Evolutionary conservation across 2,329 filamentous ascomycete species (phyloP).

Genomic region (Aspergillus jensenii): DNA sequence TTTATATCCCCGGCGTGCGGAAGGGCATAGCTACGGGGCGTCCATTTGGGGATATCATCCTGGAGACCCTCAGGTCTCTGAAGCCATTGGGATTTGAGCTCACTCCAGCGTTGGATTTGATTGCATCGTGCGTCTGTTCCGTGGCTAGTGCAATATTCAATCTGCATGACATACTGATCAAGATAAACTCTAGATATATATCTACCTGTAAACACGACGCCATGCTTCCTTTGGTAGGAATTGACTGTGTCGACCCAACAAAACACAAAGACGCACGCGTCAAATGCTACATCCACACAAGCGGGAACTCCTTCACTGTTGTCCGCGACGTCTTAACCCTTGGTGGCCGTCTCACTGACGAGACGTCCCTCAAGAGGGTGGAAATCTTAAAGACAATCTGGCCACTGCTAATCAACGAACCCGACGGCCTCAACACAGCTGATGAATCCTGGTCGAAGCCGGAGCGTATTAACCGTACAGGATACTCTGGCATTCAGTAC

Average conservation of each 20-base stretch:
- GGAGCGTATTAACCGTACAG: conserved; percentile 1
- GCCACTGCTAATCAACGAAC: background rate
- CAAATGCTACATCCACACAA: conserved; percentile 8
- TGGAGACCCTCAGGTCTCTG: background rate
- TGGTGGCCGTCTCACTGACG: conserved; percentile 2
- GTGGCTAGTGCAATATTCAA: too few species aligned
- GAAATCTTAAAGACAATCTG: background rate
- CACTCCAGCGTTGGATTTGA: background rate
- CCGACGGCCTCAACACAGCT: background rate
- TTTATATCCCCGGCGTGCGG: background rate
- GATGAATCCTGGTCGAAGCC: conserved; percentile 7
- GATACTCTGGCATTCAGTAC: conserved; percentile 3
- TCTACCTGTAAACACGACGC: background rate
- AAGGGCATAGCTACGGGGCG: background rate
- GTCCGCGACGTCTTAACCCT: conserved; percentile 8
- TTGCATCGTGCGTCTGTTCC: background rate
- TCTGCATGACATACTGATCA: background rate
- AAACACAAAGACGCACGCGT: background rate
- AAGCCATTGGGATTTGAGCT: background rate
- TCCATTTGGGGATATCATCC: background rate
- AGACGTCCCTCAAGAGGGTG: background rate
- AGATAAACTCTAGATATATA: background rate
- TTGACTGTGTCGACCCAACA: conserved; percentile 5
- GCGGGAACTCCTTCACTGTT: conserved; percentile 1
- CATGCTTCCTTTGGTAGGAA: background rate